phyloP scores from a whole-genome alignment of 176 grass and related monocot species.

The Eremochloa ophiuroides region DNA sequence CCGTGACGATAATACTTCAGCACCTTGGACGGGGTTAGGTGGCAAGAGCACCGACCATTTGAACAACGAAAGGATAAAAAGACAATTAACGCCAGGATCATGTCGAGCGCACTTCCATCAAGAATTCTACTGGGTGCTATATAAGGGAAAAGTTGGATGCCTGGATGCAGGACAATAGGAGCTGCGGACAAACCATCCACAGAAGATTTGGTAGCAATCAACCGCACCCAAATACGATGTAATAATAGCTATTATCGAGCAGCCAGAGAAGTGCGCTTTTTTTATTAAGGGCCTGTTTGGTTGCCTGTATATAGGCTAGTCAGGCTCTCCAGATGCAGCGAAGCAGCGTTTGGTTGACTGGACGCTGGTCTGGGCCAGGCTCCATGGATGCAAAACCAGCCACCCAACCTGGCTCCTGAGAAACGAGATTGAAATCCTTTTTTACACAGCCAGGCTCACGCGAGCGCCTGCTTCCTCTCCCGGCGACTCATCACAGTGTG shows the following conservation, averaged over 20 bases:
- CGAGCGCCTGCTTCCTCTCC: too few relatives aligned
- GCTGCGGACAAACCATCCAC: background rate
- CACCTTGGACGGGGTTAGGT: background rate
- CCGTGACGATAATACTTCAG: background rate
- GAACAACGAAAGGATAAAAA: background rate
- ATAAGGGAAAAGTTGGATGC: background rate
- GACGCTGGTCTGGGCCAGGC: too few relatives aligned
- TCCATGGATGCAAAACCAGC: too few relatives aligned
- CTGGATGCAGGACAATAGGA: too few relatives aligned
- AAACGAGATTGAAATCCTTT: too few relatives aligned
- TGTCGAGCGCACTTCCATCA: background rate
- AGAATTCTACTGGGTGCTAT: background rate
- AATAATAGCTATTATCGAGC: background rate
- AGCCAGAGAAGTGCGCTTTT: background rate
- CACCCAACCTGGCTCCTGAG: too few relatives aligned
- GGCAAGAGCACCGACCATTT: background rate
- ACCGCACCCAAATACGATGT: background rate
- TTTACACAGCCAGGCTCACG: too few relatives aligned
- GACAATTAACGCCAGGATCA: background rate
- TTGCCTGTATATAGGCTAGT: too few relatives aligned
- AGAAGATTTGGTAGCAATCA: background rate
- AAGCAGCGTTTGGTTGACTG: too few relatives aligned
- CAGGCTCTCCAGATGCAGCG: too few relatives aligned
- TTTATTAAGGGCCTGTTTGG: too few relatives aligned
- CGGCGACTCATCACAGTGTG: too few relatives aligned